Conservation (phyloP, 305 asterid species). For the Solanum hybrid region DNA sequence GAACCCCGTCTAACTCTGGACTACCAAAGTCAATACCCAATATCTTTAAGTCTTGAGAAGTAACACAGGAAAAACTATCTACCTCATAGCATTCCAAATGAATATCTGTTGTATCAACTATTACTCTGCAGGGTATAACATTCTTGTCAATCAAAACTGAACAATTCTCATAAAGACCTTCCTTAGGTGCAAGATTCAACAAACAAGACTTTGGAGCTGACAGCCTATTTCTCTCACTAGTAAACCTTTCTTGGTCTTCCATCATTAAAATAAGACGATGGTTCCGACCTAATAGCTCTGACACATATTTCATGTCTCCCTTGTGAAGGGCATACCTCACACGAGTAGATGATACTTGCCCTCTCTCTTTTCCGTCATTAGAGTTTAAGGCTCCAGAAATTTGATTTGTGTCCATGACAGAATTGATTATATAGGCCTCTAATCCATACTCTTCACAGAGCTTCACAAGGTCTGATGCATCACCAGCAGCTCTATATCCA, state of each 20-base stretch:
- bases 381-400: slow-evolving; percentile 12
- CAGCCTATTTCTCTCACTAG: slow-evolving; percentile 29
- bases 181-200: slow-evolving; percentile 81
- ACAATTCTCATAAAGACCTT: slow-evolving; percentile 65
- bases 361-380: slow-evolving; percentile 46
- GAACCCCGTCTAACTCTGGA: background rate
- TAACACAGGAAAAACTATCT: slow-evolving; percentile 23
- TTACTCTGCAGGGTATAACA: slow-evolving; percentile 47
- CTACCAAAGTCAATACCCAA: slow-evolving; percentile 60
- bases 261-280: slow-evolving; percentile 54
- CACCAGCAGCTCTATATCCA: slow-evolving; percentile 78
- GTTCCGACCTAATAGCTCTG: slow-evolving; percentile 73
- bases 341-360: slow-evolving; percentile 92
- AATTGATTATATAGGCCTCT: slow-evolving; percentile 53
- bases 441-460: slow-evolving; percentile 63
- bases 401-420: slow-evolving; percentile 76
- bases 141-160: slow-evolving; percentile 32
- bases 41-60: slow-evolving; percentile 27
- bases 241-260: slow-evolving; percentile 21
- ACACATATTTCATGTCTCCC: slow-evolving; percentile 75
- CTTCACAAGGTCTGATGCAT: slow-evolving; percentile 58
- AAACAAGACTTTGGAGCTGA: slow-evolving; percentile 58
- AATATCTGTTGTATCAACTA: slow-evolving; percentile 41
- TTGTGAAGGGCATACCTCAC: slow-evolving; percentile 70
- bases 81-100: slow-evolving; percentile 58